These are phyloP conservation scores for Phytopythium helicoides DNA, from an alignment of 352 stramenopile genomes.

Conservation along the genomic window DNA sequence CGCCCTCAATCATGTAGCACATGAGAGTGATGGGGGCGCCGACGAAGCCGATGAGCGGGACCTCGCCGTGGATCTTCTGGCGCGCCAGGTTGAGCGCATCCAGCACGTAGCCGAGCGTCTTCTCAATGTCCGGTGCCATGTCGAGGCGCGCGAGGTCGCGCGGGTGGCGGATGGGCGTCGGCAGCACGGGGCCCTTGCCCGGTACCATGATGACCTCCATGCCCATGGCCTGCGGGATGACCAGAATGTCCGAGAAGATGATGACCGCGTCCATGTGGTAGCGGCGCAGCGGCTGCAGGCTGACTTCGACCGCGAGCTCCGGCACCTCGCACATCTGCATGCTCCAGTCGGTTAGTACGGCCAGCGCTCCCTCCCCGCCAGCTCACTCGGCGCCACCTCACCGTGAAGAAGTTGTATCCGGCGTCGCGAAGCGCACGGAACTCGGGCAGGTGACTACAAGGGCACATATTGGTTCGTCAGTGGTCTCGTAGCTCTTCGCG, in stretches of 20 bases:
- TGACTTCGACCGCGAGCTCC: constrained; percentile 94
- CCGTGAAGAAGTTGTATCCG: constrained; percentile 90
- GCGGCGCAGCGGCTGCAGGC: constrained; percentile 93
- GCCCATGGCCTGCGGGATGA: constrained; percentile 96
- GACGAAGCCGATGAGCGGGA: constrained; percentile 98
- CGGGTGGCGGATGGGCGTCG: constrained; percentile 70
- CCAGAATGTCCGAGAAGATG: constrained; percentile 99
- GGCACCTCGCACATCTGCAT: constrained; percentile 80
- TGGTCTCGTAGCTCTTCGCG: not conserved
- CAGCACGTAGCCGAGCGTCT: constrained; percentile 95
- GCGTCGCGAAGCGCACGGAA: constrained; percentile 81
- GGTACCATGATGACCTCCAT: constrained; percentile 96
- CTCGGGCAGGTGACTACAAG: constrained; percentile 76
- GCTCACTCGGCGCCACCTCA: constrained; percentile 15
- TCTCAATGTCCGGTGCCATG: constrained; percentile 88
- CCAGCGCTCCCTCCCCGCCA: no score
- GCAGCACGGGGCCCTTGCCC: constrained; percentile 89
- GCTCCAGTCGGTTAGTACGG: not conserved
- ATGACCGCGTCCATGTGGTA: constrained; percentile 97
- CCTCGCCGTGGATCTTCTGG: constrained; percentile 86
- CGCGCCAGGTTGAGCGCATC: constrained; percentile 94
- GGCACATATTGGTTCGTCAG: not conserved
- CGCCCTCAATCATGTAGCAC: constrained; percentile 98
- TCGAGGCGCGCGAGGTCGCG: constrained; percentile 91
- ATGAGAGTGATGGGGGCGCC: constrained; percentile 96